Evolutionary conservation across 1,284 basidiomycete species (phyloP).

Genomic region (Thecaphora thlaspeos): DNA sequence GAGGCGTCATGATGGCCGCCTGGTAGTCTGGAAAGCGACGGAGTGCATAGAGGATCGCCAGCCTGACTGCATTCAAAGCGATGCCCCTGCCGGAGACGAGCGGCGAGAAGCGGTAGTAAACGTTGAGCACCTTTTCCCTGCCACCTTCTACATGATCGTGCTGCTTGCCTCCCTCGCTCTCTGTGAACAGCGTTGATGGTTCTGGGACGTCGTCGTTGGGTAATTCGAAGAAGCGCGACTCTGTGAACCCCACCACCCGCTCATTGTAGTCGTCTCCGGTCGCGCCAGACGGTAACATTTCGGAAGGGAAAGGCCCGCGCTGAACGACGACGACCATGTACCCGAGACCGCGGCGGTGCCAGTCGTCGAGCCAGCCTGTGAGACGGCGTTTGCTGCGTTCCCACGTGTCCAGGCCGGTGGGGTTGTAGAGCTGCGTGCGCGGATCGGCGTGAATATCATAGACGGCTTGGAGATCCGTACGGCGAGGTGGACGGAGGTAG

Average conservation of each 20-base stretch:
- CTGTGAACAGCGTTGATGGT: not conserved
- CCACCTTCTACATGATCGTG: not conserved
- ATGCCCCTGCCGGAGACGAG: not conserved
- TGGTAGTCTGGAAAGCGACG: not conserved
- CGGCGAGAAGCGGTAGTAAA: slow-evolving; percentile 3
- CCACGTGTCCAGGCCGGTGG: slow-evolving; percentile 1
- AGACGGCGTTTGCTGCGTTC: not conserved
- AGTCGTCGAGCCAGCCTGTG: slow-evolving; percentile 1
- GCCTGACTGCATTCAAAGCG: not conserved
- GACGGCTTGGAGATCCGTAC: slow-evolving; percentile 1
- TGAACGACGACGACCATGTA: slow-evolving; percentile 1
- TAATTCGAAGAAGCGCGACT: not conserved
- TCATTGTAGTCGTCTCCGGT: not conserved
- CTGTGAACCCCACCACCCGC: slow-evolving; percentile 1
- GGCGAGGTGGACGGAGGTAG: slow-evolving; percentile 1
- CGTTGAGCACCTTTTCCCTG: not conserved
- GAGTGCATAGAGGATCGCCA: not conserved
- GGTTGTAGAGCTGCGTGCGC: not conserved
- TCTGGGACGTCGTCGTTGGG: not conserved
- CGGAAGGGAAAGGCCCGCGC: not conserved
- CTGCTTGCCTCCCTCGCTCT: not conserved
- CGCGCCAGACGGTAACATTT: no score
- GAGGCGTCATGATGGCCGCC: not conserved
- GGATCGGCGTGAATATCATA: slow-evolving; percentile 1
- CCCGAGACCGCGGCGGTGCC: not conserved